A percentile compares a stretch with the other conserved stretches of the same genome.
These are phyloP conservation scores for Rauvolfia tetraphylla DNA, from an alignment of 257 asterid genomes.

Conservation along the genomic window DNA sequence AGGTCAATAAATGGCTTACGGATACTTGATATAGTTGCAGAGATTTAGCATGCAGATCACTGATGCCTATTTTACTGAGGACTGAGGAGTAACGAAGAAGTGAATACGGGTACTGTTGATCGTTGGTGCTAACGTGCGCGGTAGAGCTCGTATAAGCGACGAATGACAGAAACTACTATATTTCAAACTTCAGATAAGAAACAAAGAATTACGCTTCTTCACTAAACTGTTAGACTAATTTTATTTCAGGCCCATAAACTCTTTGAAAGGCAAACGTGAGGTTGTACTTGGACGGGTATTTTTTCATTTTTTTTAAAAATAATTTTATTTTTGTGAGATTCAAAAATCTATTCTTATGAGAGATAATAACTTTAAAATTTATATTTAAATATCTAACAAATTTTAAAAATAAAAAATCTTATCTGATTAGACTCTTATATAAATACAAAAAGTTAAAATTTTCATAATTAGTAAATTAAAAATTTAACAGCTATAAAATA, in stretches of 20 bases:
- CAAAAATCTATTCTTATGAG: no score
- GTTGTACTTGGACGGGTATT: no score
- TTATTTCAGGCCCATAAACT: not conserved
- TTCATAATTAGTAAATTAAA: no score
- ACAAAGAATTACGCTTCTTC: not conserved
- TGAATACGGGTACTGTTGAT: not conserved
- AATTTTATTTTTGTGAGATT: no score
- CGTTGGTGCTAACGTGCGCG: slow-evolving; percentile 1
- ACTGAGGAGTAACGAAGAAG: not conserved
- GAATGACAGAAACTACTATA: not conserved
- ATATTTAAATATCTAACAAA: no score
- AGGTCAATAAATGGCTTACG: not conserved
- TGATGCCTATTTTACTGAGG: not conserved
- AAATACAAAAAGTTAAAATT: no score
- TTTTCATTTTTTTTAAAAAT: no score
- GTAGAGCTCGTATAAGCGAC: not conserved
- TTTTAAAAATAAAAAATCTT: no score
- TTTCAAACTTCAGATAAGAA: not conserved
- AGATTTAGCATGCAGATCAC: not conserved
- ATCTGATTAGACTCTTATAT: no score
- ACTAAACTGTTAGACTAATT: not conserved
- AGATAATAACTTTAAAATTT: no score
- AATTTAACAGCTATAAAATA: no score
- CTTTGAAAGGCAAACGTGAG: not conserved
- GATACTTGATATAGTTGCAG: not conserved